A percentile compares a stretch with the other conserved stretches of the same genome.
These are phyloP conservation scores for Debaryomyces nepalensis DNA, from an alignment of 1,139 yeast species.

Conservation along the genomic window DNA sequence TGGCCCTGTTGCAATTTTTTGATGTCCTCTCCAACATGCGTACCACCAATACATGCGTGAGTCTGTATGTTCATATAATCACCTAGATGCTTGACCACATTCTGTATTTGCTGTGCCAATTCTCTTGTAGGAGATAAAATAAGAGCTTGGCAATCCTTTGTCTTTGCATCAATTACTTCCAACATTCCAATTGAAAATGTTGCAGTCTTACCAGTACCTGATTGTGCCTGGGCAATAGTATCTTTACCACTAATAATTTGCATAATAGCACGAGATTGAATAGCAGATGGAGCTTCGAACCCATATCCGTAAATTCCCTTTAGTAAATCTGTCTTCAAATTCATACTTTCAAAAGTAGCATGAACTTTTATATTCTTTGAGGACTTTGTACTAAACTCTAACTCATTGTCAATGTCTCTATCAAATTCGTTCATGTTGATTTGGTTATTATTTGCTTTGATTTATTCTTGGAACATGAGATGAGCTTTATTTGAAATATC, in stretches of 20 bases:
- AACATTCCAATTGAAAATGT: slow-evolving; percentile 93
- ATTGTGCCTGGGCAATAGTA: slow-evolving; percentile 96
- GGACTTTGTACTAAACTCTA: slow-evolving; percentile 57
- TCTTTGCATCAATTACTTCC: slow-evolving; percentile 71
- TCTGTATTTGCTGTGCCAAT: slow-evolving; percentile 85
- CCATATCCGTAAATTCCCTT: slow-evolving; percentile 90
- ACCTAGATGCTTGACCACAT: slow-evolving; percentile 82
- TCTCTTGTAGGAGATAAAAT: slow-evolving; percentile 96
- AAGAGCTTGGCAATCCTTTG: slow-evolving; percentile 77
- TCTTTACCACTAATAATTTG: slow-evolving; percentile 92
- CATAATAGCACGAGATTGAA: slow-evolving; percentile 92
- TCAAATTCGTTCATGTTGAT: slow-evolving; percentile 49
- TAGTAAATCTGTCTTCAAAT: slow-evolving; percentile 65
- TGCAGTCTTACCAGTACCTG: slow-evolving; percentile 98
- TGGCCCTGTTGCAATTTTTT: slow-evolving; percentile 76
- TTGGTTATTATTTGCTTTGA: background rate
- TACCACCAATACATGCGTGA: slow-evolving; percentile 95
- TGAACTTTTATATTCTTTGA: slow-evolving; percentile 66
- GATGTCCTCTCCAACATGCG: slow-evolving; percentile 78
- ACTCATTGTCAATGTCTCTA: slow-evolving; percentile 57
- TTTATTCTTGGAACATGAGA: slow-evolving; percentile 1
- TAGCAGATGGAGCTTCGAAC: slow-evolving; percentile 92
- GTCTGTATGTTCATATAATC: slow-evolving; percentile 83
- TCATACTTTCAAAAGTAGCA: slow-evolving; percentile 79
- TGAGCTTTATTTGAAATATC: slow-evolving; percentile 3